phyloP scores from a whole-genome alignment of 169 alveolate species.

The Pseudocohnilembus persalinus region DNA sequence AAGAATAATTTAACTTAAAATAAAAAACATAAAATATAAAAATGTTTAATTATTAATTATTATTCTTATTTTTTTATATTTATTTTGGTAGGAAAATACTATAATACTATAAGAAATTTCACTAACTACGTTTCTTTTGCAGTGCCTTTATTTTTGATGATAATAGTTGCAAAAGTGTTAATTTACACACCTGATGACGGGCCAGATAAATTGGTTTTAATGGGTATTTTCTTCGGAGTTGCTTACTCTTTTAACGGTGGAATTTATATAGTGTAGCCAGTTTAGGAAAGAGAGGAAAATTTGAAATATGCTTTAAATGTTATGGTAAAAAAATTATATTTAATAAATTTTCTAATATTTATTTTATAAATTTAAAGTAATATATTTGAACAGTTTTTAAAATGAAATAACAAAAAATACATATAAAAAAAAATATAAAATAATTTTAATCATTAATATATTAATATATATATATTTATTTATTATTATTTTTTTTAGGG shows the following conservation, averaged over 20 bases:
- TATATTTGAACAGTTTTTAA: neutral
- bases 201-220: conserved; percentile 18
- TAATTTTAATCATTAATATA: neutral
- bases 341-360: no score
- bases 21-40: no score
- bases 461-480: no score
- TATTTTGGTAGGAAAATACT: conserved; percentile 5
- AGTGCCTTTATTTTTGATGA: conserved; percentile 2
- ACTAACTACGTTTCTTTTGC: conserved; percentile 16
- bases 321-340: conserved; percentile 47
- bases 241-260: conserved; percentile 51
- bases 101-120: conserved; percentile 15
- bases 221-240: conserved; percentile 32
- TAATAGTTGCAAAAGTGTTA: neutral
- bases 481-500: conserved; percentile 25
- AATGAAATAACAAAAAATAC: conserved; percentile 17
- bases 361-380: neutral
- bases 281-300: conserved; percentile 55
- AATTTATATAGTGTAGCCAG: conserved; percentile 42
- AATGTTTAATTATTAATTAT: no score
- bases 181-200: neutral
- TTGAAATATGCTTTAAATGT: conserved; percentile 51
- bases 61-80: no score
- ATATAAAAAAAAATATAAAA: conserved; percentile 11
- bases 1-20: no score